Base-by-base conservation (phyloP, 164 flowering plant species). In the Taxillus chinensis region DNA sequence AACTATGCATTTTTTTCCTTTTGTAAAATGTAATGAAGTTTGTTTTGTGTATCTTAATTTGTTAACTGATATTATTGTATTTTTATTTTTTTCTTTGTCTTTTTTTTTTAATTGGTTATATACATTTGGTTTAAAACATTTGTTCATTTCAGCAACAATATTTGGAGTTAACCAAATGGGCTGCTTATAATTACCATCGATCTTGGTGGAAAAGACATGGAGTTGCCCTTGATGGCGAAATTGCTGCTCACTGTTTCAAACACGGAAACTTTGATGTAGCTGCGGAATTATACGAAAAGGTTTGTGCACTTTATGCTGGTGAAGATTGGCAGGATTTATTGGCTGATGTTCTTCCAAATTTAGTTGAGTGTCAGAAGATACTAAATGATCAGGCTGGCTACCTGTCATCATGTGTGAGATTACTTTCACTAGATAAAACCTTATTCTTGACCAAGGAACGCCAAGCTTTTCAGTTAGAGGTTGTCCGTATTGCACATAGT, bases 121-220 rank as follows among this genome's bases (percentile, higher is more conserved):
- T 27, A 27, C 27, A 27, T 27, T 27, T 27, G 27, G 27, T 27
- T 16, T 41, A 41, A 45, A 10, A 48, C 11, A 59, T 46, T 37
- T 59, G 68, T 45, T 46, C 45, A 14, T 82, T 66, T 67, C 86
- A 93, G 97, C 65, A 82, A 79, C 90, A 87, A 57, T 93, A 88
- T 77, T 77, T 90, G 71, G 91, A 86, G 67, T 77, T 93, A 60
- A 85, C 95, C 7, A 89, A 89, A 81, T 96, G 97, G 71, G 99
- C 97, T 71, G 97, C 97, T 67, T 82, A 90, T 45, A 87, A 89
- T 74, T 93, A 90, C 60, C 97, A 93, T 75, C 83, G 76, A 49
- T 93, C 99, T 53, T 93, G 97, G 99, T 88, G 99, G 99, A 89
- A 86, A 82, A 76, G 99, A 66, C 97, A 93, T 65, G 97, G 96